Base-by-base conservation (phyloP, 176 grass and related monocot species). In the Thalia dealbata region DNA sequence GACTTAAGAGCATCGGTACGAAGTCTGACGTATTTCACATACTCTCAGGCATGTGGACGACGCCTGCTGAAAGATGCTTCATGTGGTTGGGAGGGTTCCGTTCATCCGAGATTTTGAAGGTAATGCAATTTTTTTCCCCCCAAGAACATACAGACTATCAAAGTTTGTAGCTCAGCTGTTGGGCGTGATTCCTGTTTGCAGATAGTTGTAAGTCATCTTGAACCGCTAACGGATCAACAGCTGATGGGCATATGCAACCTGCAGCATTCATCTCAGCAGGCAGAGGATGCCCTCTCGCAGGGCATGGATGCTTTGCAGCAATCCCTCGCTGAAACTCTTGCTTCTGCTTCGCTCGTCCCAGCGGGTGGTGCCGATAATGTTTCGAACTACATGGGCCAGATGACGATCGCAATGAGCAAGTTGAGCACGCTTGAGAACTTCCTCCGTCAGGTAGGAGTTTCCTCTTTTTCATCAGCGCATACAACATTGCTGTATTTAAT, bases 11-110 rank as follows among this genome's bases (percentile, higher is more conserved):
- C 62, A 30, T 72, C 2, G 95, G 87, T 6, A 86, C 90, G 0
- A 84, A 87, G 54, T 71, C 85, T 0, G 90, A 97, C 52, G 85
- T 92, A 50, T 97, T 97, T 71, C 95, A 97, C 45, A 83, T 97
- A 29, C 51, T 99, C 29, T 99, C 95, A 0, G 95, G 90, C 50
- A 99, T 99, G 95, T 99, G 95, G 95, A 46, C 85, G 45, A 84
- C 83, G 71, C 95, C 95, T 0, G 95, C 87, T 0, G 95, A 99
- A 77, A 86, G 95, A 1, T 91, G 91, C 71, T 99, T 99, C 81
- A 93, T 99, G 95, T 99, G 90, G 95, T 78, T 99, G 12, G 95
- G 95, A 13, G 95, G 87, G 19, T 92, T 93, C 71, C 87, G 89
- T 1, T 84, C 95, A 8, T 97, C 95, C 21, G 95, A 97, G 44